Evolutionary conservation across 805 yeast species (phyloP), one percentile per base, ranked within the genome.

Genomic region (Candida boleticola): DNA sequence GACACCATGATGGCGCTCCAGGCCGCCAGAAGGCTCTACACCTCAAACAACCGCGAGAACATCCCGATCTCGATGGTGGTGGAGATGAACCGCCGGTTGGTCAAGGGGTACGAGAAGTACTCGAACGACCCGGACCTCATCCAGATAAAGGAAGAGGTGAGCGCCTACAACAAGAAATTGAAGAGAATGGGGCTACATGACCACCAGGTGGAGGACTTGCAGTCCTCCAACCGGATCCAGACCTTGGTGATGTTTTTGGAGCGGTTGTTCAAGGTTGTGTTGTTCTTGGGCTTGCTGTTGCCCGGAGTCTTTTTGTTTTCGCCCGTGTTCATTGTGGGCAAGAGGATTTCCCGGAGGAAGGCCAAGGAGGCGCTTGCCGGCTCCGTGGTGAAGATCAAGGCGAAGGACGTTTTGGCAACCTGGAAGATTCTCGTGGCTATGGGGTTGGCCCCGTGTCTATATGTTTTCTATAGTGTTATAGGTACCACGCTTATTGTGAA

Each of bases 361-460:
- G 72, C 71, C 23, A 53, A 52, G 17, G 64, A 65, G 43, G 74
- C 74, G 14, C 54, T 69, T 39, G 68, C 63, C 3, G 60, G 57
- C 1, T 65, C 71, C 1, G 58, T 59, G 18, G 75, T 69, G 7
- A 69, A 69, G 40, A 58, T 69, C 45, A 60, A 64, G 39, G 75
- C 73, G 30, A 60, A 55, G 14, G 74, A 69, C 51, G 74, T 69
- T 19, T 51, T 69, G 36, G 64, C 69, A 5, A 64, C 73, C 1
- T 69, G 74, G 74, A 69, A 69, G 46, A 67, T 67, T 14, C 47
- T 69, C 23, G 74, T 69, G 26, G 73, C 74, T 0, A 52, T 69
- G 37, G 68, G 61, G 1, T 49, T 67, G 26, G 74, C 74, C 1
- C 74, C 74, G 3, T 52, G 58, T 27, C 55, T 69, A 19, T 68